These are phyloP conservation scores for Dactylella cylindrospora DNA, from an alignment of 2,329 filamentous ascomycete species.

Conservation along the genomic window DNA sequence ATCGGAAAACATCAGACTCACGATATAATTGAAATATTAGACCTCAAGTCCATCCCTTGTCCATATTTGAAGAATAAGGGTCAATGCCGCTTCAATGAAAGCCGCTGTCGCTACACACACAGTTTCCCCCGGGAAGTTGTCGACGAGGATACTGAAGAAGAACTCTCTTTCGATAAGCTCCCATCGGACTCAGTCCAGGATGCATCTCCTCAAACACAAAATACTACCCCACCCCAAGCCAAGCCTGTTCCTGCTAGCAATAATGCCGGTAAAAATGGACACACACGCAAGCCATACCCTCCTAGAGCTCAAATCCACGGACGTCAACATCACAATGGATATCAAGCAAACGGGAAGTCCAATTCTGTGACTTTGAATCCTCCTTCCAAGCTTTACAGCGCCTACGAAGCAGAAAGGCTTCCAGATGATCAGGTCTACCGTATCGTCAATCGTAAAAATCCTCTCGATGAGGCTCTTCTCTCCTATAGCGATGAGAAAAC, in stretches of 20 bases:
- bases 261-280: background rate
- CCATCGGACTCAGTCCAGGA: background rate
- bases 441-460: background rate
- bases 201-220: background rate
- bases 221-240: constrained; percentile 1
- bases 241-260: background rate
- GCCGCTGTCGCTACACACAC: constrained; percentile 14
- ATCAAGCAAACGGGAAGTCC: background rate
- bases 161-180: background rate
- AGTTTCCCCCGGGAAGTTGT: background rate
- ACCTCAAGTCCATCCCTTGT: constrained; percentile 17
- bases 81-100: constrained; percentile 5
- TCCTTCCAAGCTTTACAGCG: background rate
- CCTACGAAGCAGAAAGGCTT: background rate
- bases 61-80: constrained; percentile 24
- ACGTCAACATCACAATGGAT: background rate
- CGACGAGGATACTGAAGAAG: background rate
- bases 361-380: background rate
- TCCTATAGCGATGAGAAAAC: background rate
- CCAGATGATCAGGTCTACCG: constrained; percentile 1
- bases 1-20: background rate
- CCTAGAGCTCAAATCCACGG: too few species aligned
- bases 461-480: background rate
- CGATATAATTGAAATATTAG: background rate
- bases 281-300: too few species aligned